Base-by-base conservation (phyloP, 176 grass and related monocot genomes). In the Raddia distichophylla region DNA sequence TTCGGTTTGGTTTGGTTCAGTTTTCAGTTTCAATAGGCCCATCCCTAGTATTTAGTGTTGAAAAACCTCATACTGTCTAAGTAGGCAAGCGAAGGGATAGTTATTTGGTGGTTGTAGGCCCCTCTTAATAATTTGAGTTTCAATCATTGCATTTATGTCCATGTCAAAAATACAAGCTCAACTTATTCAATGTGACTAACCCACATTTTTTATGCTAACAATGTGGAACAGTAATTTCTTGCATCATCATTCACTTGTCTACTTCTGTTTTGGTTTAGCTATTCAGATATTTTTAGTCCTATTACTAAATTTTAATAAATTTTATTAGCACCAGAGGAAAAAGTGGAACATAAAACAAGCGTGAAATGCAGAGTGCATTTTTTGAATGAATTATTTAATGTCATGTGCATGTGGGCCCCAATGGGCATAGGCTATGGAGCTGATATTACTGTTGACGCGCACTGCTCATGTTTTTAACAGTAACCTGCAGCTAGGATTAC, bases 221-320 rank as follows among this genome's bases (percentile, higher is more conserved):
- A 66, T 67, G 16, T 47, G 17, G 55, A 60, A 20, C 53, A 47
- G 1, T 85, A 8, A 19, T 77, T 69, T 77, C 0, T 3, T 19
- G 18, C 7, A 32, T n/a, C 56, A 53, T 85, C 1, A 40, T 77
- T 69, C 69, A 62, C 6, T 8, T 70, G 6, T 15, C 47, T 52
- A 2, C 69, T 71, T 44, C 13, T 78, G 64, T n/a, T 10, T 18
- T 85, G 10, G 33, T 42, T 52, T 77, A 71, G 33, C 11, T 62
- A 43, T 78, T 78, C 34, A 56, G 19, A 49, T 50, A 1, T 0
- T 13, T 15, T 33, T 18, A 79, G 20, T 45, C 11, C 14, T 17
- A 22, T 20, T 67, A 79, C 13, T 68, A 12, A 67, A 10, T 67
- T 15, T 16, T n/a, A 17, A 10, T 17, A 19, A 8, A 5, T 51